Evolutionary conservation across 1,139 yeast species (phyloP), one percentile per base, ranked within the genome.

Genomic region (Yamadazyma atlantica): DNA sequence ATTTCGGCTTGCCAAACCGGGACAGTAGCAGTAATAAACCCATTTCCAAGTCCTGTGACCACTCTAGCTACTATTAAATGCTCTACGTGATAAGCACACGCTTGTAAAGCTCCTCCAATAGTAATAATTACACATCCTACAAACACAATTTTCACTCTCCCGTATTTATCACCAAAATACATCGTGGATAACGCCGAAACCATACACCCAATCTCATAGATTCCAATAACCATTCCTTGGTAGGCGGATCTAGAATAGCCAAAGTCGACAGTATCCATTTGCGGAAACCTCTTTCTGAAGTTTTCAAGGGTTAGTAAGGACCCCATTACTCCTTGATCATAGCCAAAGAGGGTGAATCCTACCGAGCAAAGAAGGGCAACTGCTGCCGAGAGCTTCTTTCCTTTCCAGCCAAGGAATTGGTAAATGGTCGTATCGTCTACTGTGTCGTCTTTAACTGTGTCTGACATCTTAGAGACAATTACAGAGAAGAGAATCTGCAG

Each of bases 271-370:
- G 39, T 38, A 38, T 49, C 50, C 25, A 51, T 46, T 34, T 48
- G 33, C 23, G 53, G 53, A 35, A 51, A 46, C 27, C 42, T 42
- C 24, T 51, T 51, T 15, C 50, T 50, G 35, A 55, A 55, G 4
- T 48, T 38, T 22, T 48, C 51, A 49, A 54, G 81, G 21, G 83
- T 75, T 43, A 82, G 77, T 37, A 80, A 61, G 51, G 84, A 81
- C 22, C 84, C 74, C 82, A 82, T 79, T 38, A 84, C 73, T 52
- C 92, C 90, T 58, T 84, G 90, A 54, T 84, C 88, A 53, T 81
- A 82, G 41, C 92, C 92, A 51, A 84, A 84, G 46, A 64, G 41
- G 4, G 34, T n/a, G 36, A 37, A 37, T 8, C 33, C 39, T 4
- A 26, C 29, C 29, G 29, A 26, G 10, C 29, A 26, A 7, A 26